These are phyloP conservation scores for Clonostachys chloroleuca DNA, from an alignment of 2,329 filamentous ascomycete species.

Conservation along the genomic window DNA sequence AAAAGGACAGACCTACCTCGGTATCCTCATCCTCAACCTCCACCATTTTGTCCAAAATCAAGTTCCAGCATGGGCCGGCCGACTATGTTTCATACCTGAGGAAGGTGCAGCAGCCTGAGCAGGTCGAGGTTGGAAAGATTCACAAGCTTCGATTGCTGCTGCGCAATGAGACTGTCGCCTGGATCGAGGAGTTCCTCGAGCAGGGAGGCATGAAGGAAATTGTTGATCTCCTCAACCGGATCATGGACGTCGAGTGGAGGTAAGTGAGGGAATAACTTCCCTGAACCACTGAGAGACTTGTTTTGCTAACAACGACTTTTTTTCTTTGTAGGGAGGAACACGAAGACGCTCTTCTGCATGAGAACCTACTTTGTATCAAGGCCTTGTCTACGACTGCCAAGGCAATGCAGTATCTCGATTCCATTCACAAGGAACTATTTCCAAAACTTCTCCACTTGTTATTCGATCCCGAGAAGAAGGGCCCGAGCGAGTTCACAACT, in stretches of 20 bases:
- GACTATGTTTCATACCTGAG: constrained; percentile 85
- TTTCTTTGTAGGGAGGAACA: constrained; percentile 71
- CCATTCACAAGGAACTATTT: constrained; percentile 77
- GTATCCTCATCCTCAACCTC: constrained; percentile 51
- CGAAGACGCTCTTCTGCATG: constrained; percentile 88
- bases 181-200: constrained; percentile 89
- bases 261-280: constrained; percentile 32
- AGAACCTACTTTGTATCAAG: constrained; percentile 89
- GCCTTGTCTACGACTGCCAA: constrained; percentile 88
- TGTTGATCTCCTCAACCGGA: constrained; percentile 80
- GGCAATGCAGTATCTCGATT: constrained; percentile 75
- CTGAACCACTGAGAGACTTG: no score
- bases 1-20: constrained; percentile 51
- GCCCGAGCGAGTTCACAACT: constrained; percentile 93
- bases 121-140: constrained; percentile 88
- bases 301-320: constrained; percentile 7
- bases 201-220: constrained; percentile 92
- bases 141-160: constrained; percentile 88
- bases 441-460: constrained; percentile 83
- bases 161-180: constrained; percentile 90
- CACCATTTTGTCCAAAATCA: constrained; percentile 62
- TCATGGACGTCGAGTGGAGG: constrained; percentile 96
- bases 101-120: constrained; percentile 75
- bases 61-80: constrained; percentile 68
- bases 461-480: constrained; percentile 97